These are phyloP conservation scores for Pezicula rhizophila DNA, from an alignment of 2,329 filamentous ascomycete species.

Conservation along the genomic window DNA sequence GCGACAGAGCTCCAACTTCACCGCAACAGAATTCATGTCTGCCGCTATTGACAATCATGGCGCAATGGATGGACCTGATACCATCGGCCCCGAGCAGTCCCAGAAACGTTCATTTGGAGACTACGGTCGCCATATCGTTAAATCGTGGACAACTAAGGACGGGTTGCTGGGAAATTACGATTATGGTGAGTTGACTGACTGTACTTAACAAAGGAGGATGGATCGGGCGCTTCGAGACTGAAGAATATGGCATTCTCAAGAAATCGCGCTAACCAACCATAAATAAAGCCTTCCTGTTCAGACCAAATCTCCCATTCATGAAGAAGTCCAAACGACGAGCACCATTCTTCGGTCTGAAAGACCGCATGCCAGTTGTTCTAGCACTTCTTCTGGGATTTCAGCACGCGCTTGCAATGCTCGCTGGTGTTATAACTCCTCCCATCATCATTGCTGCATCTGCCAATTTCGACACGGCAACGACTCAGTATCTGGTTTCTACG, in stretches of 20 bases:
- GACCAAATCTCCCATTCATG: conserved; percentile 73
- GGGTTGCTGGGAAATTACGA: conserved; percentile 83
- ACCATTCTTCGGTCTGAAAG: conserved; percentile 80
- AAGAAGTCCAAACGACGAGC: conserved; percentile 51
- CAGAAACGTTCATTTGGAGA: conserved; percentile 35
- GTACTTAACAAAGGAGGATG: conserved; percentile 5
- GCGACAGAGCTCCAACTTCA: too few relatives aligned
- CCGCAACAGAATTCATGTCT: conserved; percentile 9
- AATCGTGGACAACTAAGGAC: conserved; percentile 45
- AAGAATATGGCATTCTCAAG: conserved; percentile 43
- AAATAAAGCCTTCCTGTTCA: conserved; percentile 71
- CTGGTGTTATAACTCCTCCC: conserved; percentile 71
- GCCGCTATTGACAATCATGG: conserved; percentile 19
- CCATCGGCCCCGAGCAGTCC: conserved; percentile 35
- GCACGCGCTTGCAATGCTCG: conserved; percentile 72
- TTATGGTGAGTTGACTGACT: conserved; percentile 62
- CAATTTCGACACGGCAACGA: conserved; percentile 49
- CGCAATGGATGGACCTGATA: conserved; percentile 31
- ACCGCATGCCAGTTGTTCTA: conserved; percentile 69
- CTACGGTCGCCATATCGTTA: conserved; percentile 32
- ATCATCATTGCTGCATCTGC: conserved; percentile 59
- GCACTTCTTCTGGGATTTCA: conserved; percentile 72
- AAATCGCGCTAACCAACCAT: conserved; percentile 30
- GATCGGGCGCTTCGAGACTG: conserved; percentile 49
- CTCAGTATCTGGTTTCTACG: conserved; percentile 60